Evolutionary conservation across 805 yeast species (phyloP), one percentile per base, ranked within the genome.

Genomic region (Jamesozyma lodderae): DNA sequence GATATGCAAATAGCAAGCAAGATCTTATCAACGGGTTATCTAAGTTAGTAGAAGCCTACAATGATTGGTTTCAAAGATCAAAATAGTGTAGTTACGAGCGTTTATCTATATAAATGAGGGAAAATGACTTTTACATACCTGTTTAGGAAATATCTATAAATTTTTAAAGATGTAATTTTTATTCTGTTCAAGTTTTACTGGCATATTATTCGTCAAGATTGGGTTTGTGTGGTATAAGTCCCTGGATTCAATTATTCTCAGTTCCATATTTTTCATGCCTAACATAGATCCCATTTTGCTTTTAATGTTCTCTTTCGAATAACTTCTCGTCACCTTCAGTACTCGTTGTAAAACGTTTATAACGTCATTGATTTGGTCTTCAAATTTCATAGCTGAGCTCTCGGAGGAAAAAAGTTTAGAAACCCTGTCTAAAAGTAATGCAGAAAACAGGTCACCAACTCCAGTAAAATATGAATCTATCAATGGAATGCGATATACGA

Each of bases 381-480:
- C 51, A 33, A 53, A 45, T 21, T 42, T 29, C 14, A 43, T 20
- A 17, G 32, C 18, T 7, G 32, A 20, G 3, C 27, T n/a, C 8
- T 33, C 17, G 24, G 38, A 40, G 3, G 37, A 35, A n/a, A 47
- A 31, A n/a, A 47, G 45, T 29, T 55, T 56, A 47, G 59, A 64
- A 21, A 79, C 63, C 47, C 83, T 71, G 57, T 81, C 94, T 5
- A 84, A 49, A 23, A 87, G 57, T 28, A 88, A 58, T 0, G 95
- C 90, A 0, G 95, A 79, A 50, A 90, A 88, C 30, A 88, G 60
- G 52, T 88, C 97, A 6, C 97, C 97, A 0, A 92, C 95, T 1
- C 97, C 97, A 0, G 96, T 85, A 62, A 88, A 90, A 57, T 90
- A 86, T 4, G 90, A 79, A 38, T 79, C 75, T 30, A 85, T 72